A percentile compares a stretch with the other conserved stretches of the same genome.
Evolutionary conservation across 1,284 basidiomycete species (phyloP).

Genomic region (Coniferiporia sulphurascens): DNA sequence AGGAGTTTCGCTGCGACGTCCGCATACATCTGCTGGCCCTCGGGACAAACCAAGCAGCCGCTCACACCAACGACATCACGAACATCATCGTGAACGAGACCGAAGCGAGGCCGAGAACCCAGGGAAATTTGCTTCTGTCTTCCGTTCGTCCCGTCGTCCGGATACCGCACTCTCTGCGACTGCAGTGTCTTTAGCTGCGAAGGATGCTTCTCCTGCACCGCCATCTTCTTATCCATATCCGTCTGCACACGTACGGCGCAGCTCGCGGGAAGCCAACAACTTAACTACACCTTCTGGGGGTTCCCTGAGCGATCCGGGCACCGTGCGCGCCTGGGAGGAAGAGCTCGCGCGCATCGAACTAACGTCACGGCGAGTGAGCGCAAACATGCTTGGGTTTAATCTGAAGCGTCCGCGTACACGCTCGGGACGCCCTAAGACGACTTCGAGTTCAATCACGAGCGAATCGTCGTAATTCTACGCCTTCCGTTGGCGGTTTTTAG

Average conservation of each 20-base stretch:
- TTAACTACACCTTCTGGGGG: background rate
- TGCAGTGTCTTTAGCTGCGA: background rate
- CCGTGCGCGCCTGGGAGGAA: slow-evolving; percentile 68
- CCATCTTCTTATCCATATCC: slow-evolving; percentile 15
- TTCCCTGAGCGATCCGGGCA: slow-evolving; percentile 11
- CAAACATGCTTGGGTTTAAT: slow-evolving; percentile 52
- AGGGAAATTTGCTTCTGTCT: background rate
- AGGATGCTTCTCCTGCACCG: slow-evolving; percentile 2
- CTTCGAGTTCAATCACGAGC: slow-evolving; percentile 16
- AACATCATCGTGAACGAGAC: slow-evolving; percentile 13
- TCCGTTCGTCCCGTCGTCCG: slow-evolving; percentile 10
- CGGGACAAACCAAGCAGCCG: slow-evolving; percentile 44
- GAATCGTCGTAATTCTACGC: background rate
- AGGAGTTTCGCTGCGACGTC: slow-evolving; percentile 33
- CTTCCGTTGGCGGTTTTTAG: background rate
- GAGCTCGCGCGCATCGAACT: slow-evolving; percentile 68
- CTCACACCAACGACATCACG: slow-evolving; percentile 19
- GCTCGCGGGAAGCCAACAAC: slow-evolving; percentile 10
- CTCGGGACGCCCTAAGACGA: slow-evolving; percentile 26
- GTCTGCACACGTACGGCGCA: slow-evolving; percentile 10
- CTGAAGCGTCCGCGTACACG: slow-evolving; percentile 37
- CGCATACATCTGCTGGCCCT: slow-evolving; percentile 66
- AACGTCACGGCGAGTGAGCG: slow-evolving; percentile 54
- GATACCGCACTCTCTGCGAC: slow-evolving; percentile 11
- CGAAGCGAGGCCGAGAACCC: slow-evolving; percentile 12